These are phyloP conservation scores for Blechomonas ayalai DNA, from an alignment of 208 protist species.

Conservation along the genomic window DNA sequence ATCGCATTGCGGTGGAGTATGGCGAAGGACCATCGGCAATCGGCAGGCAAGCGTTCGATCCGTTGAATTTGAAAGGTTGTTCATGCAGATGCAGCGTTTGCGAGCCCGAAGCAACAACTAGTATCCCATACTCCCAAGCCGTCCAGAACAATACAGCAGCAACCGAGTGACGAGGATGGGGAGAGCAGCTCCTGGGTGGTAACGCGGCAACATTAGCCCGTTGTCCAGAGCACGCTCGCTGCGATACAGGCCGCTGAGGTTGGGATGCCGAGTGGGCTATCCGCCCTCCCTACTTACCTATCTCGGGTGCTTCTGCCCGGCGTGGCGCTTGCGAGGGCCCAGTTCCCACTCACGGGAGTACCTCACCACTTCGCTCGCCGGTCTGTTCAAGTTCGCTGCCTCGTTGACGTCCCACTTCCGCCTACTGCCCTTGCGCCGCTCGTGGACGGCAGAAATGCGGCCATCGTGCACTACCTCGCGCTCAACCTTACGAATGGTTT, in stretches of 20 bases:
- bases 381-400: conserved; percentile 60
- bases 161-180: no score
- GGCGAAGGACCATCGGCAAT: no score
- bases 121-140: no score
- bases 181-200: no score
- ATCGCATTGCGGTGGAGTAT: no score
- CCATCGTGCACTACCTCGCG: conserved; percentile 66
- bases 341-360: conserved; percentile 73
- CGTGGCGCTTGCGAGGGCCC: conserved; percentile 19
- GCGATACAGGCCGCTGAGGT: neutral
- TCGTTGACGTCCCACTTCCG: conserved; percentile 52
- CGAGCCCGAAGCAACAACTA: no score
- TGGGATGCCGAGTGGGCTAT: neutral
- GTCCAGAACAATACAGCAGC: no score
- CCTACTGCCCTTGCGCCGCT: conserved; percentile 34
- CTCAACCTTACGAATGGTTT: conserved; percentile 75
- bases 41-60: no score
- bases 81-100: no score
- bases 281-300: conserved; percentile 3
- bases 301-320: neutral
- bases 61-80: no score
- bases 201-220: no score
- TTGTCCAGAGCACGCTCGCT: no score
- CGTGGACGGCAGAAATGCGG: conserved; percentile 38
- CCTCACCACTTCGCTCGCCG: conserved; percentile 35